Conservation (phyloP, 495 filamentous ascomycete species). For the Penicillium robsamsonii region DNA sequence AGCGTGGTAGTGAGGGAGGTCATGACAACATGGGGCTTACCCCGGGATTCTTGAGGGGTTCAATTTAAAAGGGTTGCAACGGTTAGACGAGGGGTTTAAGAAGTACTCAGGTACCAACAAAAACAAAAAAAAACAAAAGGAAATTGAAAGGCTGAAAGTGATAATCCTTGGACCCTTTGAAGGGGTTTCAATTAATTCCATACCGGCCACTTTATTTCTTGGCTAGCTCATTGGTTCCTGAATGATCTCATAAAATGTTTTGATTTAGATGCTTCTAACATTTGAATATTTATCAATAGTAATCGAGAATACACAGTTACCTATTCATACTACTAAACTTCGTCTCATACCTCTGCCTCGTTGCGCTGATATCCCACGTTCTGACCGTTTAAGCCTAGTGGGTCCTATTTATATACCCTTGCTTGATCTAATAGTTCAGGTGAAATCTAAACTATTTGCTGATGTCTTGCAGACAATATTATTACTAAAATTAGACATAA, state of each 20-base stretch:
- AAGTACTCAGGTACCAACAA: neutral
- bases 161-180: neutral
- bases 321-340: neutral
- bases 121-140: neutral
- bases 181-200: conserved; percentile 13
- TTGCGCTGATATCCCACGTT: neutral
- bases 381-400: neutral
- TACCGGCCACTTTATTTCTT: conserved; percentile 13
- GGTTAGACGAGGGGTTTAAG: neutral
- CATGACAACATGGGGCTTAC: conserved; percentile 28
- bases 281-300: no score
- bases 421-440: neutral
- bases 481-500: conserved; percentile 1
- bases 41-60: conserved; percentile 16
- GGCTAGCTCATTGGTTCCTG: conserved; percentile 6
- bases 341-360: neutral
- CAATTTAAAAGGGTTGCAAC: neutral
- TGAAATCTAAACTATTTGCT: neutral
- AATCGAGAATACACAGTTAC: neutral
- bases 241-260: conserved; percentile 2
- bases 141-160: neutral
- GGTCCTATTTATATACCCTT: conserved; percentile 3
- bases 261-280: no score
- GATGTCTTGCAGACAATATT: neutral
- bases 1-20: conserved; percentile 37